Conservation (phyloP, 2,329 filamentous ascomycete genomes). For the Stagonosporopsis chrysanthemi region DNA sequence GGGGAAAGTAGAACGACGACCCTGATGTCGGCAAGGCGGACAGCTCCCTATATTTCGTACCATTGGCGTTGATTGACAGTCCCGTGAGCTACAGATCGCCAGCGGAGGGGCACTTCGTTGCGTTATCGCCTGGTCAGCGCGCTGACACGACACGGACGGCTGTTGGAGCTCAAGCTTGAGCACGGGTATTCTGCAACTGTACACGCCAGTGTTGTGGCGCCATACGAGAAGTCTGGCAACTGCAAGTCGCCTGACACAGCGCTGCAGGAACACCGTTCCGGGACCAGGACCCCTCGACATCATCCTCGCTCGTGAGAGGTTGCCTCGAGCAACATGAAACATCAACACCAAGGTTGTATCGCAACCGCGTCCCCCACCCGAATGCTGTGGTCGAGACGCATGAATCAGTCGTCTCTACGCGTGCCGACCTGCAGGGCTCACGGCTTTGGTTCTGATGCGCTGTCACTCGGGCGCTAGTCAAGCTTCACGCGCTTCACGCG, state of each 20-base stretch:
- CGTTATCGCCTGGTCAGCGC: conserved; percentile 10
- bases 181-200: conserved; percentile 10
- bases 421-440: conserved; percentile 9
- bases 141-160: conserved; percentile 13
- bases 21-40: neutral
- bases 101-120: neutral
- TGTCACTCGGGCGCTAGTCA: conserved; percentile 18
- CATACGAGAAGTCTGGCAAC: neutral
- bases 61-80: neutral
- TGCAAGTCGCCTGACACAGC: conserved; percentile 9
- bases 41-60: conserved; percentile 5
- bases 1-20: conserved; percentile 10
- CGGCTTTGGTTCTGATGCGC: conserved; percentile 15
- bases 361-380: neutral
- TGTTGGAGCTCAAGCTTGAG: conserved; percentile 21
- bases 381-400: conserved; percentile 15
- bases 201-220: conserved; percentile 18
- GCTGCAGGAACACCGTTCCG: conserved; percentile 16
- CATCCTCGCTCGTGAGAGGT: conserved; percentile 1
- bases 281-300: conserved; percentile 5
- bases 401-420: conserved; percentile 4
- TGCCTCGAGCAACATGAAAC: conserved; percentile 14
- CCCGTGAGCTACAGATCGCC: neutral
- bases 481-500: conserved; percentile 5
- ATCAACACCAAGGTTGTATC: neutral